These are phyloP conservation scores for Rhamnella rubrinervis DNA, from an alignment of 331 rosid species.

Conservation along the genomic window DNA sequence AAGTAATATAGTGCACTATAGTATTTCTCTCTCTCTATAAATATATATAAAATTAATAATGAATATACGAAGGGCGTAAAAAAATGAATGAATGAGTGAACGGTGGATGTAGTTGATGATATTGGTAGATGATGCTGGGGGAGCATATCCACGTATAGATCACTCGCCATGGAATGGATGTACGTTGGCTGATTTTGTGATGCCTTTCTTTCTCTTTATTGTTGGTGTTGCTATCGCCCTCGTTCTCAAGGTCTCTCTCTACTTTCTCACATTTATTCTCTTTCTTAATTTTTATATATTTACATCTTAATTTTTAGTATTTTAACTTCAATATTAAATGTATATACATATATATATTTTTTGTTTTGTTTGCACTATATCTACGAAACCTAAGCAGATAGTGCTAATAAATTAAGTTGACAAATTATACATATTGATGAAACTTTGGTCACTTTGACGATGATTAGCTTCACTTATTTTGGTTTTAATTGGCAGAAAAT, in stretches of 20 bases:
- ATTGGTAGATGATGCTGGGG: constrained; percentile 87
- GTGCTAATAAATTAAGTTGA: not conserved
- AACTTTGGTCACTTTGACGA: not conserved
- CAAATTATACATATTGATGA: not conserved
- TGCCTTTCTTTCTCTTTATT: constrained; percentile 97
- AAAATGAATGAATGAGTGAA: not conserved
- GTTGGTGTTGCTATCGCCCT: constrained; percentile 94
- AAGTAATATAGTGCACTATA: too few relatives aligned
- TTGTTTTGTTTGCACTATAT: too few relatives aligned
- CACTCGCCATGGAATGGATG: constrained; percentile 96
- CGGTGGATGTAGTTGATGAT: constrained; percentile 58
- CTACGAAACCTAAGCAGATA: too few relatives aligned
- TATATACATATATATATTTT: too few relatives aligned
- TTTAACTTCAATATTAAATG: too few relatives aligned
- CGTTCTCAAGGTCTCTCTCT: constrained; percentile 60
- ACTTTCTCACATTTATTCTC: not conserved
- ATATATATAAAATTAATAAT: too few relatives aligned
- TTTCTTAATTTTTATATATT: not conserved
- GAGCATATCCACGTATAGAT: constrained; percentile 69
- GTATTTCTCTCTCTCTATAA: too few relatives aligned
- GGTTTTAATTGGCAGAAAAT: constrained; percentile 45
- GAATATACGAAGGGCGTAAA: not conserved
- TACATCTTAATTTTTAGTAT: too few relatives aligned
- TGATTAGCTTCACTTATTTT: not conserved
- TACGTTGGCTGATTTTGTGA: constrained; percentile 83